phyloP scores from a whole-genome alignment of 1,139 yeast species.

The Hanseniaspora sp. region DNA sequence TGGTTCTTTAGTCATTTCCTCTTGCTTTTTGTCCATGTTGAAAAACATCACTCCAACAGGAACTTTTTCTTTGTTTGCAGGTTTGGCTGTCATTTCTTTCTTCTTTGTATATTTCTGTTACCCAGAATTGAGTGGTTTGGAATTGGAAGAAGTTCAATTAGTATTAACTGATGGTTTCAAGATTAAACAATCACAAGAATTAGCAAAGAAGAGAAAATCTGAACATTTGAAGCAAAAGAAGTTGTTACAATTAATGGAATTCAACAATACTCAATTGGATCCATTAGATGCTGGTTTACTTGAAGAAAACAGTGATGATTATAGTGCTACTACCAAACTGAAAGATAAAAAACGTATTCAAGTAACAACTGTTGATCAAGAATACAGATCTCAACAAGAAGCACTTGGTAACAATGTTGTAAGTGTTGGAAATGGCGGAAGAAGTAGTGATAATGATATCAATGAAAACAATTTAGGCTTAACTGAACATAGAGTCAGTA shows the following conservation, averaged over 20 bases:
- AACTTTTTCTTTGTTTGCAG: conserved; percentile 84
- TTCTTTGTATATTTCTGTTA: conserved; percentile 68
- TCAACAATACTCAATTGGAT: conserved; percentile 14
- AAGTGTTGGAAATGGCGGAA: neutral
- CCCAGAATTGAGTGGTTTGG: conserved; percentile 86
- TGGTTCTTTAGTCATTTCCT: conserved; percentile 80
- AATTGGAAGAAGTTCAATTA: conserved; percentile 79
- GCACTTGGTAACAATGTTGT: conserved; percentile 1
- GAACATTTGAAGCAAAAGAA: conserved; percentile 15
- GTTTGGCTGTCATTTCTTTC: conserved; percentile 58
- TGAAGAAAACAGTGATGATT: conserved; percentile 10
- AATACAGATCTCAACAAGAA: conserved; percentile 13
- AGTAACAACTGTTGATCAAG: conserved; percentile 9
- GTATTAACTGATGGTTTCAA: conserved; percentile 75
- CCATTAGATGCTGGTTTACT: conserved; percentile 9
- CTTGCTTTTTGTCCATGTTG: conserved; percentile 89
- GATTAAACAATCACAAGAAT: conserved; percentile 53
- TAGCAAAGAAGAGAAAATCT: conserved; percentile 35
- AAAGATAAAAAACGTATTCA: conserved; percentile 1
- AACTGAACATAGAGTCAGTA: conserved; percentile 14
- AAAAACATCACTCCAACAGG: conserved; percentile 89
- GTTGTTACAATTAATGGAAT: conserved; percentile 12
- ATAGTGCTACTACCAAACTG: neutral
- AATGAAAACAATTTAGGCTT: neutral
- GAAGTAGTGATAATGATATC: neutral